Evolutionary conservation across 2,329 filamentous ascomycete species (phyloP), one percentile per base, ranked within the genome.

Genomic region (Gyromitra esculenta): DNA sequence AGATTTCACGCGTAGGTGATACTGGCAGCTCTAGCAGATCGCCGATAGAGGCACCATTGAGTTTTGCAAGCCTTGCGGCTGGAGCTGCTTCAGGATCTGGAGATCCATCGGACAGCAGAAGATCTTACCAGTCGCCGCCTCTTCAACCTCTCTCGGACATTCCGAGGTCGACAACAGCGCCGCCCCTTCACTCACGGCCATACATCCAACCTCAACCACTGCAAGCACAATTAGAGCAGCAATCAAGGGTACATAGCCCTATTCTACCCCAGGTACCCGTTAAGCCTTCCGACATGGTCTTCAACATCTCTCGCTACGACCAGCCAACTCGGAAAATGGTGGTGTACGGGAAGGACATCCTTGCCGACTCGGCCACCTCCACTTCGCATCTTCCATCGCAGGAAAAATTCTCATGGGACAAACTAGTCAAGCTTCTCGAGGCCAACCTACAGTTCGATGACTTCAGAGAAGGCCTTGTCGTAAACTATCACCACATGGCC

Each of bases 401-500:
- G 5, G 35, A 37, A 50, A 59, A 25, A 6, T 70, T 77, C 35
- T 18, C n/a, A 13, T 77, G 75, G 75, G 45, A 63, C 3, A 68
- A 48, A 13, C 62, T 77, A 1, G 21, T 62, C 4, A 25, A 18
- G 2, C 41, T 72, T 2, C 66, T 77, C 9, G 60, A 57, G 35
- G 13, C 35, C 1, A 25, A 25, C n/a, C 50, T 75, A n/a, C 37
- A 67, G n/a, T 77, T 72, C 18, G 56, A 71, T 8, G 72, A 76
- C 13, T 52, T 64, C n/a, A 52, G 63, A 5, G 72, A 77, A 39
- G 31, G 25, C 11, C 56, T 77, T 0, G 56, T 77, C 15, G 21
- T 77, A 1, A 77, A 77, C 50, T 48, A 64, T 35, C 73, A 71
- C 45, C 66, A 76, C 31, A 66, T 77, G 18, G 75, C 71, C 1